Conservation (phyloP, 345 rosid genomes). For the Erucastrum elatum region DNA sequence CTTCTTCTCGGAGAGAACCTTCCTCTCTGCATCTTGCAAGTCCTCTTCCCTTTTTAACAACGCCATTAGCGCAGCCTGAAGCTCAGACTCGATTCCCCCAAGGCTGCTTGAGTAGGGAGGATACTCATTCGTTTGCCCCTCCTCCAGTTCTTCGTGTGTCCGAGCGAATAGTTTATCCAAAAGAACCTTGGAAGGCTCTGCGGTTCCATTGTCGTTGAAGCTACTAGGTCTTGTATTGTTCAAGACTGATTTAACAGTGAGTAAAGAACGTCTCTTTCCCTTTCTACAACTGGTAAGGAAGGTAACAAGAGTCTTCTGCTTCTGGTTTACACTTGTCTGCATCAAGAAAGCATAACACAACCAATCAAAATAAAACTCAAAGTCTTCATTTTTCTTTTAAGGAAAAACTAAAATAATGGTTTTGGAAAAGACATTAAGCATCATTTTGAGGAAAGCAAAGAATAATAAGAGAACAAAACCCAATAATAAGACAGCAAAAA, state of each 20-base stretch:
- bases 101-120: slow-evolving; percentile 42
- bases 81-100: slow-evolving; percentile 66
- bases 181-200: slow-evolving; percentile 54
- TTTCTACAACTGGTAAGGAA: slow-evolving; percentile 18
- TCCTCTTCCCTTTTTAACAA: slow-evolving; percentile 73
- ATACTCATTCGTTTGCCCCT: slow-evolving; percentile 42
- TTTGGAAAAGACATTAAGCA: background rate
- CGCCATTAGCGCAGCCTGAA: slow-evolving; percentile 58
- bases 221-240: slow-evolving; percentile 41
- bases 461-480: background rate
- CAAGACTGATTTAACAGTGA: slow-evolving; percentile 43
- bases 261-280: slow-evolving; percentile 27
- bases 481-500: background rate
- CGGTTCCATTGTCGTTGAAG: slow-evolving; percentile 51
- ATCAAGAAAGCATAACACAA: background rate
- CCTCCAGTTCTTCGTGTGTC: slow-evolving; percentile 65
- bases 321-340: slow-evolving; percentile 45
- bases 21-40: slow-evolving; percentile 56
- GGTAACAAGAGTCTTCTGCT: slow-evolving; percentile 38
- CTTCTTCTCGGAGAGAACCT: slow-evolving; percentile 53
- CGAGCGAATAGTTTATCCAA: slow-evolving; percentile 68
- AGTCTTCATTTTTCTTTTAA: background rate
- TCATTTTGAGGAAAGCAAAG: slow-evolving; percentile 6
- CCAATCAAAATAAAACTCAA: background rate
- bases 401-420: background rate